These are phyloP conservation scores for Monilinia laxa DNA, from an alignment of 2,329 filamentous ascomycete genomes.

Conservation along the genomic window DNA sequence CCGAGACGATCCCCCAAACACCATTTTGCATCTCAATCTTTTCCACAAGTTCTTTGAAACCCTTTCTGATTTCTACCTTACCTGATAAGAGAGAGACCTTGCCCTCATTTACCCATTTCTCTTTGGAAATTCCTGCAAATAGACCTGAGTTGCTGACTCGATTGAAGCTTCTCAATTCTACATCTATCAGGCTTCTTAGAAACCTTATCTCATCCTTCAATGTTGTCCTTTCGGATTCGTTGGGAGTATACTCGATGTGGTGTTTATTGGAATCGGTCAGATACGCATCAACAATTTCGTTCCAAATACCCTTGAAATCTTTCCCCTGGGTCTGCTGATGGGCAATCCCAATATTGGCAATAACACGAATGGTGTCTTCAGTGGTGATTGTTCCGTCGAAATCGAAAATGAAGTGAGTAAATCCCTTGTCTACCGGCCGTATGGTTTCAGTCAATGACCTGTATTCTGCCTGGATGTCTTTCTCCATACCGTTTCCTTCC, in stretches of 20 bases:
- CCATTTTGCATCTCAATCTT: slow-evolving; percentile 10
- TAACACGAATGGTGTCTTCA: slow-evolving; percentile 34
- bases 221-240: slow-evolving; percentile 26
- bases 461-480: neutral
- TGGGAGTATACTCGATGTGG: slow-evolving; percentile 29
- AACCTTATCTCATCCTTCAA: slow-evolving; percentile 31
- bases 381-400: slow-evolving; percentile 41
- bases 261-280: slow-evolving; percentile 26
- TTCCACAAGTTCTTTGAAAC: slow-evolving; percentile 30
- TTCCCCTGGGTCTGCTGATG: slow-evolving; percentile 23
- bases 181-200: slow-evolving; percentile 27
- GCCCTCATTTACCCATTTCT: slow-evolving; percentile 29
- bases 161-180: slow-evolving; percentile 36
- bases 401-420: slow-evolving; percentile 34
- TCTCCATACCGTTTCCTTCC: neutral
- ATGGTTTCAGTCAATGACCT: neutral
- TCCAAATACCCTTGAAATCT: slow-evolving; percentile 23
- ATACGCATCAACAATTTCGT: slow-evolving; percentile 29
- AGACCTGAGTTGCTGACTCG: slow-evolving; percentile 34
- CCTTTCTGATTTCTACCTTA: slow-evolving; percentile 28
- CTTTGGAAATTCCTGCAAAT: slow-evolving; percentile 31
- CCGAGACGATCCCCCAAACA: slow-evolving; percentile 35
- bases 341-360: slow-evolving; percentile 29
- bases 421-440: neutral
- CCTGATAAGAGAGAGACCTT: slow-evolving; percentile 26